These are phyloP conservation scores for Ramichloridium luteum DNA, from an alignment of 2,329 filamentous ascomycete genomes.

Conservation along the genomic window DNA sequence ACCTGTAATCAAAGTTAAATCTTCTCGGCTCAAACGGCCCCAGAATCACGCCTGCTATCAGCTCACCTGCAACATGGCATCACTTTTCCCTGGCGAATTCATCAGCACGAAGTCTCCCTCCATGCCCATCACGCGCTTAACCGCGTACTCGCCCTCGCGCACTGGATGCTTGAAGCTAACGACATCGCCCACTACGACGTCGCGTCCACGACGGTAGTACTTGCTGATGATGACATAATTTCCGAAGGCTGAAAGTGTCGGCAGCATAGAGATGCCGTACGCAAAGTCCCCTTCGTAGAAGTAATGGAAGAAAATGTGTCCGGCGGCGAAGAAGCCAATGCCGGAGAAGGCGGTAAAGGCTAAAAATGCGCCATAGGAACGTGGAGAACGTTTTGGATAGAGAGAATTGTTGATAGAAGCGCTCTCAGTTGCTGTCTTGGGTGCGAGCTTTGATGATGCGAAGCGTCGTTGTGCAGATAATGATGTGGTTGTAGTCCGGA, in stretches of 20 bases:
- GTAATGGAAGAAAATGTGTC: constrained; percentile 37
- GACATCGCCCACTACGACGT: constrained; percentile 65
- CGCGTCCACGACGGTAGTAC: constrained; percentile 55
- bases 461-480: no score
- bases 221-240: constrained; percentile 60
- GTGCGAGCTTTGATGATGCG: no score
- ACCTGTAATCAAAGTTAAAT: no score
- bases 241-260: constrained; percentile 58
- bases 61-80: constrained; percentile 52
- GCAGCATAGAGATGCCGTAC: constrained; percentile 76
- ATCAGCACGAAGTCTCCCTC: constrained; percentile 58
- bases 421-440: no score
- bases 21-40: no score
- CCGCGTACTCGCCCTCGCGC: constrained; percentile 37
- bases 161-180: constrained; percentile 68
- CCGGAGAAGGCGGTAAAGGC: not conserved
- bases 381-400: no score
- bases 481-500: no score
- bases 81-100: constrained; percentile 41
- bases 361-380: not conserved
- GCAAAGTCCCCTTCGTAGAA: constrained; percentile 48
- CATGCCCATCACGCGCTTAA: constrained; percentile 60
- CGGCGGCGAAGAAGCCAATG: not conserved
- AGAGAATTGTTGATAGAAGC: no score
- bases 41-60: no score